These are phyloP conservation scores for Stenogyne calaminthoides DNA, from an alignment of 305 asterid species.

Conservation along the genomic window DNA sequence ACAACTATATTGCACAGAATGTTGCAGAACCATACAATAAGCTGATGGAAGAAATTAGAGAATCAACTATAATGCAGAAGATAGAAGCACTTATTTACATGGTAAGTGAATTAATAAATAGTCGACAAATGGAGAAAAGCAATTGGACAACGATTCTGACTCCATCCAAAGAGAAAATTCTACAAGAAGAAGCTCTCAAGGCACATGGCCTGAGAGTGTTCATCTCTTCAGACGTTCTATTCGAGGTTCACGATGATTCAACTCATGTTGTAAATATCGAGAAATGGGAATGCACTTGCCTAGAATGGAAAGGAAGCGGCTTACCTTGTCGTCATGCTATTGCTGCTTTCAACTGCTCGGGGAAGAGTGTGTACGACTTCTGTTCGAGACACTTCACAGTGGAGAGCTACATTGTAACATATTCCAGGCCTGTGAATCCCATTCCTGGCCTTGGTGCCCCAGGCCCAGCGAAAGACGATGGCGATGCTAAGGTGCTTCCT, in stretches of 20 bases:
- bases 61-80: constrained; percentile 76
- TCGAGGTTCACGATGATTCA: constrained; percentile 86
- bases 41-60: constrained; percentile 67
- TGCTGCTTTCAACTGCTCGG: constrained; percentile 60
- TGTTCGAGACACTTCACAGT: constrained; percentile 67
- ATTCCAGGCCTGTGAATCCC: constrained; percentile 53
- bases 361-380: constrained; percentile 58
- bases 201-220: constrained; percentile 70
- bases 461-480: constrained; percentile 35
- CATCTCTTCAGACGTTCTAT: constrained; percentile 71
- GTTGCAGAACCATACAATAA: constrained; percentile 65
- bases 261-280: constrained; percentile 78
- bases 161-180: constrained; percentile 66
- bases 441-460: constrained; percentile 51
- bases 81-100: constrained; percentile 64
- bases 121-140: constrained; percentile 50
- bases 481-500: constrained; percentile 60
- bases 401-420: constrained; percentile 57
- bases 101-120: constrained; percentile 53
- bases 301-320: constrained; percentile 67
- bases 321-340: constrained; percentile 85
- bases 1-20: constrained; percentile 60
- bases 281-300: constrained; percentile 79
- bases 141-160: constrained; percentile 62
- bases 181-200: constrained; percentile 56